Conservation (phyloP, 805 yeast genomes). For the Ogataea philodendri region DNA sequence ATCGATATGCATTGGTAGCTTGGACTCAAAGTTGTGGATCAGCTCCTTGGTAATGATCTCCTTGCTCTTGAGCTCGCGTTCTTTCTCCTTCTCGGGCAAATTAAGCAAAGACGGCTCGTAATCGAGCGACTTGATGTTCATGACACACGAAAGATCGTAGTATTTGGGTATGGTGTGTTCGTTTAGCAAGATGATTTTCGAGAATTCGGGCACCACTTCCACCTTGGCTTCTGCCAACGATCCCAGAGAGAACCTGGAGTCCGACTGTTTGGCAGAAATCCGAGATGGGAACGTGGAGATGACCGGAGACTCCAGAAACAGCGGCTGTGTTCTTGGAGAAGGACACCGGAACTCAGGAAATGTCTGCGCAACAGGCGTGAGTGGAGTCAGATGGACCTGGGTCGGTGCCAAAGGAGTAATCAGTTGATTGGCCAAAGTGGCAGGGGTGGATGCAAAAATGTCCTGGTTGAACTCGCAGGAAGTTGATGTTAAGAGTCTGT, state of each 20-base stretch:
- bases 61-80: constrained; percentile 20
- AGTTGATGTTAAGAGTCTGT: constrained; percentile 10
- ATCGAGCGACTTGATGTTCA: constrained; percentile 25
- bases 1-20: constrained; percentile 6
- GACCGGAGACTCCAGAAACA: constrained; percentile 17
- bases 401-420: constrained; percentile 11
- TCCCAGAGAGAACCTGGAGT: constrained; percentile 7
- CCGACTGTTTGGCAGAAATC: constrained; percentile 1
- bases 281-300: constrained; percentile 17
- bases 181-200: constrained; percentile 21
- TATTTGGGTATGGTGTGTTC: constrained; percentile 15
- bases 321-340: constrained; percentile 17
- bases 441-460: constrained; percentile 15
- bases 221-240: constrained; percentile 23
- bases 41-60: constrained; percentile 24
- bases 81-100: constrained; percentile 19
- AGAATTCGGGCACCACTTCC: constrained; percentile 28
- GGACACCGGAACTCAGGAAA: constrained; percentile 11
- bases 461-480: constrained; percentile 9
- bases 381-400: constrained; percentile 12
- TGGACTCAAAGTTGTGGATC: constrained; percentile 19
- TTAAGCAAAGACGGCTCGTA: constrained; percentile 27
- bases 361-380: constrained; percentile 26
- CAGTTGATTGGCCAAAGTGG: constrained; percentile 9
- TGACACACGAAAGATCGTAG: constrained; percentile 26